Percentiles rank a stretch among this genome's conserved stretches.
Conservation (phyloP, 345 rosid genomes). For the Linum trigynum region DNA sequence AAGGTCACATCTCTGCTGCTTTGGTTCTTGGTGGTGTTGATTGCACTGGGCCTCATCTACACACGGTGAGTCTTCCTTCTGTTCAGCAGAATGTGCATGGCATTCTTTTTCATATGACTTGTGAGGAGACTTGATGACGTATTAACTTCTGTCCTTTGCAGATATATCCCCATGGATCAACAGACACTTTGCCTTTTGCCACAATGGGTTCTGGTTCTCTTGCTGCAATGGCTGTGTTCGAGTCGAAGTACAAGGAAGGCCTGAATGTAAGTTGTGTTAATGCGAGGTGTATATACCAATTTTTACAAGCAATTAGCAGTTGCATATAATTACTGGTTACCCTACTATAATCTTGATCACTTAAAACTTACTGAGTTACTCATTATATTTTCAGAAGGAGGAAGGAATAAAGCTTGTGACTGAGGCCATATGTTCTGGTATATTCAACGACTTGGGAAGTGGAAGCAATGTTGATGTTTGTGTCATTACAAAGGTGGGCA, state of each 20-base stretch:
- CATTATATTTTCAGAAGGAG: constrained; percentile 38
- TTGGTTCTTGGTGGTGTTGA: constrained; percentile 90
- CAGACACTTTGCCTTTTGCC: constrained; percentile 77
- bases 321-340: background rate
- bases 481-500: constrained; percentile 67
- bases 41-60: constrained; percentile 72
- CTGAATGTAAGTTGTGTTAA: constrained; percentile 44
- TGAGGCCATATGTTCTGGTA: constrained; percentile 63
- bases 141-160: constrained; percentile 20
- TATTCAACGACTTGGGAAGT: constrained; percentile 51
- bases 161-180: constrained; percentile 86
- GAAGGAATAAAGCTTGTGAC: constrained; percentile 63
- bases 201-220: constrained; percentile 93
- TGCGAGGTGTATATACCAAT: background rate
- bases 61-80: constrained; percentile 44
- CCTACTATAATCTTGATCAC: background rate
- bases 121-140: constrained; percentile 8
- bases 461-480: constrained; percentile 91
- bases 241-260: constrained; percentile 74
- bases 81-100: background rate
- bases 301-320: background rate
- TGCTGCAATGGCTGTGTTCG: constrained; percentile 78
- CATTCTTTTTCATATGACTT: background rate
- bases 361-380: background rate
- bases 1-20: constrained; percentile 73